Evolutionary conservation across 306 rosid genomes (phyloP), one percentile per base, ranked within the genome.

Genomic region (Castanospermum australe): DNA sequence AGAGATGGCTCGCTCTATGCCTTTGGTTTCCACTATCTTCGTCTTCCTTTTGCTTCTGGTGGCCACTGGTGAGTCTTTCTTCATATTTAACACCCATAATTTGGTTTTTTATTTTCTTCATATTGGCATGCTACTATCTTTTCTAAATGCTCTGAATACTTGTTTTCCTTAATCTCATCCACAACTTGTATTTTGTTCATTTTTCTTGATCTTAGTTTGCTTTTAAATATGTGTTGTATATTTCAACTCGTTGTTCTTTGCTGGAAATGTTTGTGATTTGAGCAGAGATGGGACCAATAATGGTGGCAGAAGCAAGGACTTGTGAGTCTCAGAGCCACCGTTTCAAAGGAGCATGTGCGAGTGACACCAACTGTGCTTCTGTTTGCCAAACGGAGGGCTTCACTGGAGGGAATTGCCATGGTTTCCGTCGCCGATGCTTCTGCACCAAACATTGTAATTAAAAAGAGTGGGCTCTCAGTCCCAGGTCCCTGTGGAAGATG

Each of bases 401-500:
- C 62, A 38, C 15, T 0, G 87, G 83, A 6, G 93, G 96, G 15
- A 54, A 79, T 5, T 91, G 96, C 79, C 89, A 83, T 11, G 96
- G 96, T 36, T 72, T 87, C 38, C 89, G 91, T 47, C 90, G 88
- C 32, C 80, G 90, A 22, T 91, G 96, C 82, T 82, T 82, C 76
- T 91, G 96, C 84, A 84, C 81, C 15, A 87, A 39, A 56, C 82
- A 33, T 1, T 86, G 89, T 57, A 63, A n/a, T n/a, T n/a, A n/a
- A 52, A 36, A 24, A 5, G 1, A 28, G 1, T 28, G 18, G 28
- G 28, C 11, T 42, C 24, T 67, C 3, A 10, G 12, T n/a, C n/a
- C n/a, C n/a, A 4, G 4, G 45, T 35, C 48, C 15, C 5, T 14
- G 36, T 12, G 22, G 47, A 25, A 42, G 83, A 79, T 70, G 77